Conservation (phyloP, 2,329 filamentous ascomycete genomes). For the Akanthomyces dipterigenus region DNA sequence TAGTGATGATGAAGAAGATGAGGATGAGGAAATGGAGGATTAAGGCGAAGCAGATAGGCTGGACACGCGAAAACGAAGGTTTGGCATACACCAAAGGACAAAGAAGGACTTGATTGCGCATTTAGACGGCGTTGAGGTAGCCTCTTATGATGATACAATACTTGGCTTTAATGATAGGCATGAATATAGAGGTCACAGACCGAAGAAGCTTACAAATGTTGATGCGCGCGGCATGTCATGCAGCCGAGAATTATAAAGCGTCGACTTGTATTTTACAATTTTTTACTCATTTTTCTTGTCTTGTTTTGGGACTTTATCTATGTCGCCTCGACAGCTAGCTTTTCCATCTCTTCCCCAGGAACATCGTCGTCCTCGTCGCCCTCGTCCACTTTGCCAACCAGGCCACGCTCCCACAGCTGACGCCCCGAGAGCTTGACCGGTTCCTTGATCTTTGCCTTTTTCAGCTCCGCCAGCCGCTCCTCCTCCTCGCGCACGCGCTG, state of each 20-base stretch:
- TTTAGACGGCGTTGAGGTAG: conserved; percentile 20
- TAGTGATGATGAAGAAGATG: conserved; percentile 36
- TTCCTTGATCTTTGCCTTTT: conserved; percentile 69
- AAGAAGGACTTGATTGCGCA: conserved; percentile 6
- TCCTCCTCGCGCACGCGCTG: conserved; percentile 61
- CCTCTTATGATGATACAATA: neutral
- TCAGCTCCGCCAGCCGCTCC: conserved; percentile 74
- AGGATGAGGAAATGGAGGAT: conserved; percentile 45
- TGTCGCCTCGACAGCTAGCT: conserved; percentile 60
- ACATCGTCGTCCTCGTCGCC: conserved; percentile 60
- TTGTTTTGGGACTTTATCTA: conserved; percentile 12
- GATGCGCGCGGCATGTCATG: neutral
- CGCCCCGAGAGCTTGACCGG: conserved; percentile 65
- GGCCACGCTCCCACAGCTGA: conserved; percentile 71
- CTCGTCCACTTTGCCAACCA: conserved; percentile 60
- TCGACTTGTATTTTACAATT: neutral
- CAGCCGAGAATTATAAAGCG: neutral
- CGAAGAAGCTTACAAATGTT: neutral
- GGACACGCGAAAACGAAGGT: conserved; percentile 18
- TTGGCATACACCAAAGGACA: conserved; percentile 18
- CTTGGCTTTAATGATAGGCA: conserved; percentile 9
- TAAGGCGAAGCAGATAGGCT: conserved; percentile 37
- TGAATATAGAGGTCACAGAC: conserved; percentile 1
- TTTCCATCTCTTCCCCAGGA: conserved; percentile 56
- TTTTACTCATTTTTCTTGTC: neutral